A percentile compares a stretch with the other conserved stretches of the same genome.
These are phyloP conservation scores for Polysphondylium violaceum DNA, from an alignment of 78 protist species.

Conservation along the genomic window DNA sequence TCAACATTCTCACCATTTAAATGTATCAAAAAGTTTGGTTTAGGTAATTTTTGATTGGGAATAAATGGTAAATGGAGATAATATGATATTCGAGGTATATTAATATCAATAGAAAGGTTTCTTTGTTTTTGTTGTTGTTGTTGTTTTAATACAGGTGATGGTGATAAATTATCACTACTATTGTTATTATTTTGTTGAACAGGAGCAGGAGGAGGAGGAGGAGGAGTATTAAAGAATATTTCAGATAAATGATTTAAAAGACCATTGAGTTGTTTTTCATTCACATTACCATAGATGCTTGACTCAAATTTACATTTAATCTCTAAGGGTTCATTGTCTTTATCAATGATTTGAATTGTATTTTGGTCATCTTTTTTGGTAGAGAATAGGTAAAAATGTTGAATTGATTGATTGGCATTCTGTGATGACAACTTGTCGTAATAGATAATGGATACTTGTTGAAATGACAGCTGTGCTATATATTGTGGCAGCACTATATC, in stretches of 20 bases:
- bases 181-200: neutral
- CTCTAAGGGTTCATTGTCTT: no score
- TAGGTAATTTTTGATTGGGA: neutral
- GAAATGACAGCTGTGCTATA: constrained; percentile 22
- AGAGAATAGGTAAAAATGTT: constrained; percentile 20
- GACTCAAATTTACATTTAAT: constrained; percentile 18
- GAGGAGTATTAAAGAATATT: constrained; percentile 3
- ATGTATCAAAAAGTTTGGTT: constrained; percentile 32
- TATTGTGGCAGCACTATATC: constrained; percentile 8
- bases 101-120: constrained; percentile 1
- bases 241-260: constrained; percentile 13
- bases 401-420: no score
- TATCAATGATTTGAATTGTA: no score
- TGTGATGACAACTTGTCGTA: neutral
- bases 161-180: neutral
- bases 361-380: constrained; percentile 39
- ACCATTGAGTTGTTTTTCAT: constrained; percentile 12
- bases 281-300: neutral
- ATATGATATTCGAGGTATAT: constrained; percentile 10
- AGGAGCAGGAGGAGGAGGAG: neutral
- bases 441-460: constrained; percentile 13
- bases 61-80: constrained; percentile 16
- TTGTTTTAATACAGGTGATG: neutral
- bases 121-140: neutral
- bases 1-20: neutral